Conservation (phyloP, 140 eudicot genomes). For the Oenanthe javanica region DNA sequence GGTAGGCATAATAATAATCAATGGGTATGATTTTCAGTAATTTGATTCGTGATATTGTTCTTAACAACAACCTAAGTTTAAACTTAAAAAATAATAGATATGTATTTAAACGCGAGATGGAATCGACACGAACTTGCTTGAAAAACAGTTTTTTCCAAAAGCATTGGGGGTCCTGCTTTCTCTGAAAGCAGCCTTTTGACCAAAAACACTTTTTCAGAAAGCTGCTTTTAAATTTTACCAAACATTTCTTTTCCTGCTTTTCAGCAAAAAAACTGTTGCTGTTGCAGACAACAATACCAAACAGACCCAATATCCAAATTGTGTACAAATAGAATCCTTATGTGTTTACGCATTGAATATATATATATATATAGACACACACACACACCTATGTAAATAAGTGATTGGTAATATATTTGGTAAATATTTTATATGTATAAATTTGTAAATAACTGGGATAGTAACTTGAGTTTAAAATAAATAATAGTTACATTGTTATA, state of each 20-base stretch:
- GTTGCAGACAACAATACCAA: no score
- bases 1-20: slow-evolving; percentile 33
- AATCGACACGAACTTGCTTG: neutral
- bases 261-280: no score
- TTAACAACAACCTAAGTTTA: neutral
- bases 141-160: no score
- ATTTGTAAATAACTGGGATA: neutral
- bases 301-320: neutral
- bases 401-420: no score
- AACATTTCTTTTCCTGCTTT: no score
- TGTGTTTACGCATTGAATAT: neutral
- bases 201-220: no score
- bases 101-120: neutral
- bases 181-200: no score
- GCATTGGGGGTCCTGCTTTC: no score
- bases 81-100: neutral
- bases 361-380: neutral
- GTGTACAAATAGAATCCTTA: neutral
- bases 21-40: neutral
- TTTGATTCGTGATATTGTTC: neutral
- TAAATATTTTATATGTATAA: neutral
- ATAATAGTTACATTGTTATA: neutral
- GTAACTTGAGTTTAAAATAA: neutral
- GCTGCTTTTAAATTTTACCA: no score
- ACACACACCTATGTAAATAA: no score